phyloP scores from a whole-genome alignment of 1,284 basidiomycete genomes.

The Tetrapyrgos nigripes region DNA sequence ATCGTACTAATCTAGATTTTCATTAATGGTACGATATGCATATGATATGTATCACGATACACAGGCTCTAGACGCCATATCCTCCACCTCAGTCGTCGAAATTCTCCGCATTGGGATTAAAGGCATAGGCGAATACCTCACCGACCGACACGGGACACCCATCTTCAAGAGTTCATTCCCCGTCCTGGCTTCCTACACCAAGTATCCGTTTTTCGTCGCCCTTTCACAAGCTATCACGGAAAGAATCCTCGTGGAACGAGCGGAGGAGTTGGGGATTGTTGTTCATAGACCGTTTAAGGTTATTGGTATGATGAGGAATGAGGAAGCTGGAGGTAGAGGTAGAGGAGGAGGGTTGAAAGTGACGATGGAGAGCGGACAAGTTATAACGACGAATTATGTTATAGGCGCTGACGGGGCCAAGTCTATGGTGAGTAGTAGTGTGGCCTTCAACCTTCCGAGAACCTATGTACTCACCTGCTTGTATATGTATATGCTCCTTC shows the following conservation, averaged over 20 bases:
- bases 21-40: constrained; percentile 52
- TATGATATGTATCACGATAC: too few species aligned
- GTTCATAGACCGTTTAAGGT: constrained; percentile 45
- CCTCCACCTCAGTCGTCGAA: constrained; percentile 45
- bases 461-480: too few species aligned
- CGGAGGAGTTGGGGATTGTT: constrained; percentile 39
- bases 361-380: constrained; percentile 54
- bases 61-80: too few species aligned
- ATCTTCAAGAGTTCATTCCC: constrained; percentile 40
- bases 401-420: constrained; percentile 63
- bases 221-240: constrained; percentile 59
- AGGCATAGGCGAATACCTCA: constrained; percentile 29
- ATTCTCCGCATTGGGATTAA: constrained; percentile 49
- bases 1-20: too few species aligned
- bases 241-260: constrained; percentile 41
- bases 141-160: constrained; percentile 35
- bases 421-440: constrained; percentile 48
- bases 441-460: background rate
- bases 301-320: constrained; percentile 34
- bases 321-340: too few species aligned
- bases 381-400: constrained; percentile 53
- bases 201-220: constrained; percentile 49
- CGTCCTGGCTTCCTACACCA: constrained; percentile 43
- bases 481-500: too few species aligned
- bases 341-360: constrained; percentile 44